Base-by-base conservation (phyloP, 2,329 filamentous ascomycete species). In the Colletotrichum lindemuthianum region DNA sequence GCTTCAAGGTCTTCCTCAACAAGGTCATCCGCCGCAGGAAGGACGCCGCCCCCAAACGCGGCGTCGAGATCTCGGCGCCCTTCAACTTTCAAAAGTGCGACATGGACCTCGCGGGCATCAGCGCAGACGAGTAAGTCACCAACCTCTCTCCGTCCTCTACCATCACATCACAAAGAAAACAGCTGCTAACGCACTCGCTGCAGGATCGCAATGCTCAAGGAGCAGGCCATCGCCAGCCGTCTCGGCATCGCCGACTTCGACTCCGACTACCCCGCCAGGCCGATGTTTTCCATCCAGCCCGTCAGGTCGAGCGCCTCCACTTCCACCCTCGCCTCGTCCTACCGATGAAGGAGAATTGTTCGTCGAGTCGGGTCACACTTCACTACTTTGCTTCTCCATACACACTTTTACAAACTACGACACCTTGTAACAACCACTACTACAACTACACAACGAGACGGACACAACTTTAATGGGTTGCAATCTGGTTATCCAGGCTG, bases 81-180 rank as follows among this genome's bases (percentile, higher is more conserved):
- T 89, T 86, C 74, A 80, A 88, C 72, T 84, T 88, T 70, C 83
- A 84, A 71, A 82, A 81, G 63, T 84, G 86, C 70, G 75, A 79
- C n/a, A 77, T 83, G 44, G 75, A 75, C 47, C 75, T 88, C 12
- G 84, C 85, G 2, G 86, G 86, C 43, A 77, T 88, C 45, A 84
- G 83, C 49, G 80, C 86, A 68, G 84, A 88, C 69, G 85, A 89
- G 86, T 88, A 80, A 74, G 85, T 78, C 12, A 15, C 3, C 4
- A 13, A 15, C 2, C 37, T 5, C 6, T 44, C 45, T 54, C 36
- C 36, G n/a, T 47, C 12, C 36, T 48, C 16, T 52, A 57, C 39
- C 16, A 13, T 7, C 24, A 36, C 36, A 48, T 39, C 15, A 37
- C 13, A 5, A 43, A n/a, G n/a, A 44, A 32, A 33, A 40, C 13